Base-by-base conservation (phyloP, 2,329 filamentous ascomycete species). In the Byssothecium circinans region DNA sequence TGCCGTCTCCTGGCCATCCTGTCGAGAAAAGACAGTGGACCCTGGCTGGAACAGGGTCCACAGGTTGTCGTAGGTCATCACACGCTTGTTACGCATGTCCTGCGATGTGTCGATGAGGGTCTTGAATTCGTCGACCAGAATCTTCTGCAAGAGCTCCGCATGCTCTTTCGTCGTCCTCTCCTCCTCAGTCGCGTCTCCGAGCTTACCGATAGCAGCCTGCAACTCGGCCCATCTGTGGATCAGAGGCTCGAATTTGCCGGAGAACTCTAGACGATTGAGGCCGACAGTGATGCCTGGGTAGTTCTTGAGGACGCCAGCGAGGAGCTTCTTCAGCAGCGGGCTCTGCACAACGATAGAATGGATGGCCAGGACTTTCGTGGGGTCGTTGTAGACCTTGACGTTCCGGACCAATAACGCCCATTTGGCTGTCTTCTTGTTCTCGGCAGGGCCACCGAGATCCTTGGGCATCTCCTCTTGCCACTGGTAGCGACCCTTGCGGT, bases 341-440 rank as follows among this genome's bases (percentile, higher is more conserved):
- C 81, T 85, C 68, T 88, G 85, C 5, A 88, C 70, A 25, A 86
- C 76, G 49, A 88, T 81, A 32, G 81, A 85, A 59, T 87, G 77
- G 18, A 86, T 77, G 41, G 79, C 73, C 15, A 87, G 76, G 30
- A 80, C 81, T 60, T 83, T 84, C 45, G 78, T 77, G 22, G 81
- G 79, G 60, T 85, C 79, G 20, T 63, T 63, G 52, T 66, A 69
- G 15, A 65, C 64, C 41, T 65, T 67, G 45, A 76, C 72, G 60
- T 86, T 65, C 8, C 65, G 51, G 10, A 67, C 65, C 2, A 68
- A 43, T 8, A 68, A 43, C 2, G 84, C 83, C 60, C 79, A 86
- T 53, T 81, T 82, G 29, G 78, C 78, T 1, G 82, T 85, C 54
- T 83, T 77, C 15, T 80, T 78, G 53, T 84, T 82, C 60, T 87